Base-by-base conservation (phyloP, 768 basidiomycete genomes). In the Serendipita sp. region DNA sequence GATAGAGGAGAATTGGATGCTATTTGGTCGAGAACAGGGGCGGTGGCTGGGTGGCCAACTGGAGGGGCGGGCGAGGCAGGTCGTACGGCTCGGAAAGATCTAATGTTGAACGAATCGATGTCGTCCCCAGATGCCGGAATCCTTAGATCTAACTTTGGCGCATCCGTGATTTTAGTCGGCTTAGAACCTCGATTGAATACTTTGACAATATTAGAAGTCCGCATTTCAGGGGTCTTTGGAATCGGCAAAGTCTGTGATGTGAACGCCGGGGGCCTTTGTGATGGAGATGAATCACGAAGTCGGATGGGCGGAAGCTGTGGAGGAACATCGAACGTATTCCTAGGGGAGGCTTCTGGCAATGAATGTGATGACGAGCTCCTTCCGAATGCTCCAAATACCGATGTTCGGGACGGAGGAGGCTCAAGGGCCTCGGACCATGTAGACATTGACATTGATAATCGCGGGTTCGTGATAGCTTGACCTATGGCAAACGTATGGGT, bases 31-130 rank as follows among this genome's bases (percentile, higher is more conserved):
- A 10, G 58, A 34, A 30, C 65, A 45, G n/a, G 66, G 44, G 32
- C 56, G 35, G 16, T 28, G 28, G 37, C 54, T 15, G 11, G 65
- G 4, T 8, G 64, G 3, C 53, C 34, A 24, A 35, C 15, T 13
- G 24, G 28, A 30, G 32, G 56, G 28, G 28, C 35, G 38, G 79
- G 76, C 18, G 78, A 77, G 34, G 77, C 76, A 28, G 81, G 73
- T 38, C 79, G 75, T 64, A 90, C 75, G 69, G 89, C 88, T 35
- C 86, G 79, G 74, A 89, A 89, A 1, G 88, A 79, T 68, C 80
- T 84, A 68, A 89, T 80, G 74, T 85, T 87, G 75, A 89, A 89
- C 0, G 86, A 86, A 2, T 72, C 71, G 16, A 34, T 8, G 8
- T 24, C 28, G 34, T 38, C 37, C 10, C 28, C 24, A 35, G 56